phyloP scores from a whole-genome alignment of 78 protist genomes.

The Chrysochromulina parva region DNA sequence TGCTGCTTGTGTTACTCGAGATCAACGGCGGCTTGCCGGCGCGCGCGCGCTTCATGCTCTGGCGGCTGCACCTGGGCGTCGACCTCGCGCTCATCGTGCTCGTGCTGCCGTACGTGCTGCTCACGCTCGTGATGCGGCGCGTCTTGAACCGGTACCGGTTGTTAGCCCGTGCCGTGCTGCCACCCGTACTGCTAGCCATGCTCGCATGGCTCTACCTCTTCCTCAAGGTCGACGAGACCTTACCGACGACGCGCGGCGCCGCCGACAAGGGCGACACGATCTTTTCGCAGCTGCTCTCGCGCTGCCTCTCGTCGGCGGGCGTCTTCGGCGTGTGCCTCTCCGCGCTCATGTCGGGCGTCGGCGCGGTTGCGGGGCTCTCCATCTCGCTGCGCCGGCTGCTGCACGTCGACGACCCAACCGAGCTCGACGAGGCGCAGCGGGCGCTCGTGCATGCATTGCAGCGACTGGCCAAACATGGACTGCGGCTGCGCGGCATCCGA shows the following conservation, averaged over 20 bases:
- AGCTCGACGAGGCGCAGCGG: not conserved
- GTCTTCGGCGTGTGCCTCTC: not conserved
- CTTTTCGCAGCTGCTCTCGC: not conserved
- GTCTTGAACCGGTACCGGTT: too few species aligned
- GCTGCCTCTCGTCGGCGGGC: not conserved
- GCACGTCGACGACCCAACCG: not conserved
- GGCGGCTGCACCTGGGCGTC: not conserved
- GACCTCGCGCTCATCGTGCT: not conserved
- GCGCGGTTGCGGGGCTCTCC: not conserved
- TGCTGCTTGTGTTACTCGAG: not conserved
- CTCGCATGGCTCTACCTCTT: not conserved
- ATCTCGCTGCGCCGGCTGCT: not conserved
- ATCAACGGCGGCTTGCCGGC: not conserved
- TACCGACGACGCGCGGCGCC: not conserved
- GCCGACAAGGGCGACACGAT: not conserved
- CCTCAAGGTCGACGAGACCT: not conserved
- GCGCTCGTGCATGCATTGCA: not conserved
- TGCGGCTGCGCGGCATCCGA: too few species aligned
- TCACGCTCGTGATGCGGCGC: not conserved
- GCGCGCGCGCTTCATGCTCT: not conserved
- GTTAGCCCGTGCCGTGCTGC: too few species aligned
- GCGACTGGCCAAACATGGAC: not conserved
- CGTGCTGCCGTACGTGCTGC: not conserved
- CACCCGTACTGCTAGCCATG: not conserved
- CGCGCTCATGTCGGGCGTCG: not conserved